These are phyloP conservation scores for Nannizziopsis arthrosporioides DNA, from an alignment of 2,329 filamentous ascomycete species.

Conservation along the genomic window DNA sequence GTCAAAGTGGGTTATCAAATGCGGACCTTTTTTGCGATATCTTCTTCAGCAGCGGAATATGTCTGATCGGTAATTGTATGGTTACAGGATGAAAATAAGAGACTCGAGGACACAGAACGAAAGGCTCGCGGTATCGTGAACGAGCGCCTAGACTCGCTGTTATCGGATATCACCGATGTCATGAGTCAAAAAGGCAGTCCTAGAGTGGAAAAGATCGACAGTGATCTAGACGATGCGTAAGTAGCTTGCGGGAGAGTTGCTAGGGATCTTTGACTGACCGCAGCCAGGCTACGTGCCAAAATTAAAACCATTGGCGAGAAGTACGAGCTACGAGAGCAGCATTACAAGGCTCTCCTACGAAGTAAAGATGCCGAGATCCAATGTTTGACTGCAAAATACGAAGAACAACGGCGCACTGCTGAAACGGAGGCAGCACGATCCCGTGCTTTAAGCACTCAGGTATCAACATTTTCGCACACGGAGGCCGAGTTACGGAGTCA, in stretches of 20 bases:
- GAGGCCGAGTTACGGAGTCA: slow-evolving; percentile 88
- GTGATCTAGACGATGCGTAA: slow-evolving; percentile 82
- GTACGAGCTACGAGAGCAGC: slow-evolving; percentile 87
- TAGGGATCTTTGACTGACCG: background rate
- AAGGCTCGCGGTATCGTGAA: slow-evolving; percentile 73
- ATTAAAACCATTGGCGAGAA: slow-evolving; percentile 91
- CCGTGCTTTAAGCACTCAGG: slow-evolving; percentile 76
- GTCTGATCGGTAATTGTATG: slow-evolving; percentile 12
- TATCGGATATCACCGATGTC: slow-evolving; percentile 76
- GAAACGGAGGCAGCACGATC: slow-evolving; percentile 70
- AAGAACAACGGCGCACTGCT: slow-evolving; percentile 78
- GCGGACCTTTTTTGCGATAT: slow-evolving; percentile 1
- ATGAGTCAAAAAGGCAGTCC: slow-evolving; percentile 78
- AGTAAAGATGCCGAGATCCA: slow-evolving; percentile 95
- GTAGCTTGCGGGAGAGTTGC: slow-evolving; percentile 24
- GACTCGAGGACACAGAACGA: slow-evolving; percentile 73
- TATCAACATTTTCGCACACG: slow-evolving; percentile 90
- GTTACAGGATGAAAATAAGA: slow-evolving; percentile 76
- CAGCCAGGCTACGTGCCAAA: slow-evolving; percentile 51
- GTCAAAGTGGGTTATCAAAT: slow-evolving; percentile 58
- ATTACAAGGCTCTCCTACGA: slow-evolving; percentile 83
- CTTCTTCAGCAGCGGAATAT: slow-evolving; percentile 2
- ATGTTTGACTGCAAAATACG: slow-evolving; percentile 75
- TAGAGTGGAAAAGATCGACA: slow-evolving; percentile 66
- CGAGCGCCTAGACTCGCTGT: slow-evolving; percentile 65